These are phyloP conservation scores for Diaporthe capsici DNA, from an alignment of 2,329 filamentous ascomycete species.

Conservation along the genomic window DNA sequence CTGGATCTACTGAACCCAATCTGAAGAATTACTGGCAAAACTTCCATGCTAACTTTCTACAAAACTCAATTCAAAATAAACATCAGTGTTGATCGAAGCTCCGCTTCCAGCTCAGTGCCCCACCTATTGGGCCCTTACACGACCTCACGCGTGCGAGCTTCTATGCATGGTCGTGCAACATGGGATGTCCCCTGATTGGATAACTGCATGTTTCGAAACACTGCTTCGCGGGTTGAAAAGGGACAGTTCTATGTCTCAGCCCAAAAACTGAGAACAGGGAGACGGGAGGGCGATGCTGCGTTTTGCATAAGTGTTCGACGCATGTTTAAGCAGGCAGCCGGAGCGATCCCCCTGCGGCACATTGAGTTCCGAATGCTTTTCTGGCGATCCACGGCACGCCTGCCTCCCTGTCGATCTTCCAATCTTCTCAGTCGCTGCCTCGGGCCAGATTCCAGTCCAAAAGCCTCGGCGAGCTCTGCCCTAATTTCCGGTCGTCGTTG, in stretches of 20 bases:
- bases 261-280: background rate
- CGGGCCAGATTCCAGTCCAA: constrained; percentile 17
- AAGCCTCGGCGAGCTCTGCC: constrained; percentile 7
- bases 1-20: background rate
- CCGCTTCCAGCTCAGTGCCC: background rate
- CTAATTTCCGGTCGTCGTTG: constrained; percentile 14
- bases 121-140: background rate
- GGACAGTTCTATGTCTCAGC: constrained; percentile 28
- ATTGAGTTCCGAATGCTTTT: constrained; percentile 22
- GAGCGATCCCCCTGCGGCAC: background rate
- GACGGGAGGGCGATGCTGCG: background rate
- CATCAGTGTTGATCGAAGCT: background rate
- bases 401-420: constrained; percentile 25
- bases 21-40: background rate
- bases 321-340: constrained; percentile 13
- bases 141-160: constrained; percentile 11
- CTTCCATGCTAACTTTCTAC: background rate
- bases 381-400: constrained; percentile 23
- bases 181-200: background rate
- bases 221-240: constrained; percentile 8
- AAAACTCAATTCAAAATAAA: constrained; percentile 3
- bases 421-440: constrained; percentile 1
- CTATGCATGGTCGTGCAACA: constrained; percentile 10
- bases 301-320: background rate
- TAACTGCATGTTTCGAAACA: constrained; percentile 27